Percentiles rank a stretch among this genome's conserved stretches.
These are phyloP conservation scores for Leucocoprinus leucothites DNA, from an alignment of 768 basidiomycete species.

Conservation along the genomic window DNA sequence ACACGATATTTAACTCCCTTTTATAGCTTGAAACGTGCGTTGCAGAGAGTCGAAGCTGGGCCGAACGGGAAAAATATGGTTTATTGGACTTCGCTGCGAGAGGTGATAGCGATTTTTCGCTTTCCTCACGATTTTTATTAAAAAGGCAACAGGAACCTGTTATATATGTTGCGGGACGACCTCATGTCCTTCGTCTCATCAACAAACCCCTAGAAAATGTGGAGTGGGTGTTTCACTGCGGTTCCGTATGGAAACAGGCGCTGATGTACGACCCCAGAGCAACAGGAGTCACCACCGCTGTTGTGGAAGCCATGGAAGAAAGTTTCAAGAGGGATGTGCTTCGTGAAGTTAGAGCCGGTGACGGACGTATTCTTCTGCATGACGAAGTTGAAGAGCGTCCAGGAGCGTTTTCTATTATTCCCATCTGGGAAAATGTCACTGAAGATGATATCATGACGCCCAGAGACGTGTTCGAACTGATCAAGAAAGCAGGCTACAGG, in stretches of 20 bases:
- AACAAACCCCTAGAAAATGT: constrained; percentile 92
- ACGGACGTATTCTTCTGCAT: constrained; percentile 85
- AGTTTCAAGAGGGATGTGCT: constrained; percentile 87
- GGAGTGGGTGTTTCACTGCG: constrained; percentile 55
- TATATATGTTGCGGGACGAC: constrained; percentile 80
- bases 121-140: background rate
- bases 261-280: constrained; percentile 48
- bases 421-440: constrained; percentile 88
- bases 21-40: constrained; percentile 68
- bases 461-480: constrained; percentile 73
- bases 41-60: constrained; percentile 77
- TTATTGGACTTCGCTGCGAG: constrained; percentile 94
- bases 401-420: constrained; percentile 86
- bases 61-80: constrained; percentile 73
- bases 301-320: constrained; percentile 90
- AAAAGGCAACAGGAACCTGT: constrained; percentile 72
- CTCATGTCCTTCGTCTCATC: constrained; percentile 87
- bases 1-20: background rate
- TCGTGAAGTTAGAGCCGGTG: constrained; percentile 65
- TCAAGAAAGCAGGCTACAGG: constrained; percentile 73
- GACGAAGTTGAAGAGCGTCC: constrained; percentile 95
- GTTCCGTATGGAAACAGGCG: background rate
- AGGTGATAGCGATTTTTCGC: constrained; percentile 40
- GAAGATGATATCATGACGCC: constrained; percentile 87
- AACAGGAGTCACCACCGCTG: constrained; percentile 86